These are phyloP conservation scores for Colletotrichum eleusines DNA, from an alignment of 2,329 filamentous ascomycete genomes.

Conservation along the genomic window DNA sequence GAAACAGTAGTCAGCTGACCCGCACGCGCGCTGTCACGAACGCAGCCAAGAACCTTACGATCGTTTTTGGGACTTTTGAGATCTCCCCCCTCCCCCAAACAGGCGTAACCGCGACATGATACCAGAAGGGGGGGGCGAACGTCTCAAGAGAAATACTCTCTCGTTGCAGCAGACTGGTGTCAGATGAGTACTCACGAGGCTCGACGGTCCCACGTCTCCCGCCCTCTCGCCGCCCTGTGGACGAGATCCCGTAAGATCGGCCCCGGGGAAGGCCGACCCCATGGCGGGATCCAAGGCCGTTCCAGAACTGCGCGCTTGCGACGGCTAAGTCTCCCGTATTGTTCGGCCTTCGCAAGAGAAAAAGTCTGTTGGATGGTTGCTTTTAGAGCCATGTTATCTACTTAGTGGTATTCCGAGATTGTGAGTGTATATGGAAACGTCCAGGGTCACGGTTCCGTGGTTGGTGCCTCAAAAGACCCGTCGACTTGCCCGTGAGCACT, in stretches of 20 bases:
- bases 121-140: not conserved
- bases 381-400: slow-evolving; percentile 26
- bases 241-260: not conserved
- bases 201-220: not conserved
- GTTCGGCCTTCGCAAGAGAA: rapidly evolving
- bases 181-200: not conserved
- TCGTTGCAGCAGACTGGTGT: not conserved
- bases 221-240: not conserved
- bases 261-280: not conserved
- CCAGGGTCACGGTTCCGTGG: slow-evolving; percentile 26
- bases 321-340: not conserved
- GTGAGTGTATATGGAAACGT: slow-evolving; percentile 24
- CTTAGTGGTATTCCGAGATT: not conserved
- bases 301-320: not conserved
- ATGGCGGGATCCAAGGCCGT: not conserved
- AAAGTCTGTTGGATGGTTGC: slow-evolving; percentile 16
- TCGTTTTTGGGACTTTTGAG: not conserved
- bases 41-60: not conserved
- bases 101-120: not conserved
- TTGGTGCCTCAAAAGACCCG: not conserved
- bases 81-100: not conserved
- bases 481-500: not conserved
- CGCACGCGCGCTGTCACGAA: not conserved
- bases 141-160: not conserved
- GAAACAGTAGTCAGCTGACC: not conserved